These are phyloP conservation scores for Phytophthora pluvialis DNA, from an alignment of 352 stramenopile genomes.

Conservation along the genomic window DNA sequence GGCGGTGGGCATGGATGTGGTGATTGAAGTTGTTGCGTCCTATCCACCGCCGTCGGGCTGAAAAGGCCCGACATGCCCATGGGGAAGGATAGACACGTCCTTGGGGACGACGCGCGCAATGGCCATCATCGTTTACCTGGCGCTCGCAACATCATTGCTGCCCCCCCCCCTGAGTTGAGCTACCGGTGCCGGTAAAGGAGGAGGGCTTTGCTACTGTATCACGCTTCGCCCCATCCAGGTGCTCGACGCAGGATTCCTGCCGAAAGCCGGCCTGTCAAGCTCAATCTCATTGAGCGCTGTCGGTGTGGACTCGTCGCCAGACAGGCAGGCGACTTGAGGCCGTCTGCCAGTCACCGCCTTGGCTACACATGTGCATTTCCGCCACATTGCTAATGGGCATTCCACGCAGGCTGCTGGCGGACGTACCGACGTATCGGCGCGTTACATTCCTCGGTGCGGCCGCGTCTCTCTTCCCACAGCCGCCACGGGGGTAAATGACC, in stretches of 20 bases:
- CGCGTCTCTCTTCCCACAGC: background rate
- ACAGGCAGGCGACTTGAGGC: slow-evolving; percentile 19
- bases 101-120: background rate
- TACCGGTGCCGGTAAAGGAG: too few relatives aligned
- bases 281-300: slow-evolving; percentile 9
- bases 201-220: too few relatives aligned
- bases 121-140: too few relatives aligned
- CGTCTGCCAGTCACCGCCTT: slow-evolving; percentile 19
- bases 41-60: slow-evolving; percentile 17
- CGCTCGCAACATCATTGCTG: too few relatives aligned
- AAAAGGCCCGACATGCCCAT: slow-evolving; percentile 10
- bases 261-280: slow-evolving; percentile 20
- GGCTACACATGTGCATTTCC: slow-evolving; percentile 21
- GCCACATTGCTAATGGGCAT: slow-evolving; percentile 23
- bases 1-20: background rate
- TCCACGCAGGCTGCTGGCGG: background rate
- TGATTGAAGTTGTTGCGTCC: slow-evolving; percentile 8
- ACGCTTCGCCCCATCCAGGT: slow-evolving; percentile 2
- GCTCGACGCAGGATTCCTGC: slow-evolving; percentile 12
- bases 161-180: too few relatives aligned
- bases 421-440: background rate
- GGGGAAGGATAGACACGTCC: slow-evolving; percentile 11
- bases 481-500: too few relatives aligned
- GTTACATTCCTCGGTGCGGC: background rate
- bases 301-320: slow-evolving; percentile 3